Evolutionary conservation across 2,329 filamentous ascomycete genomes (phyloP), one percentile per base, ranked within the genome.

Genomic region (Fusarium luffae): DNA sequence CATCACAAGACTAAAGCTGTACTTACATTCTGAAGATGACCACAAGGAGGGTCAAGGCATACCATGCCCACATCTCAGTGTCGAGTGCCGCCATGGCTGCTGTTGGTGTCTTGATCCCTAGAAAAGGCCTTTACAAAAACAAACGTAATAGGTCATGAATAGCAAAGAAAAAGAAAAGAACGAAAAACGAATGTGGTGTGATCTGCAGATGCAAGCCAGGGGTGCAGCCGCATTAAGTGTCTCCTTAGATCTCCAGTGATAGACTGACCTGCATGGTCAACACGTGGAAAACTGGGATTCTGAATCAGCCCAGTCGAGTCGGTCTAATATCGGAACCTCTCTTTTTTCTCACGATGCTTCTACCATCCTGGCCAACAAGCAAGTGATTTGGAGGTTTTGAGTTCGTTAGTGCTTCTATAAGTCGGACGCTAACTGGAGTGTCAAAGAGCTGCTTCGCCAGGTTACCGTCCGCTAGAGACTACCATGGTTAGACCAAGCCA

Each of bases 61-160:
- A 85, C 81, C 82, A 81, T 30, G 74, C 77, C 82, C 82, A 84
- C 64, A 79, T 78, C 72, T 83, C 81, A 12, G 69, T 73, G 21
- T 71, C 54, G 30, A 79, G 71, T 8, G 74, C 67, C 48, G 74
- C 50, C 77, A 75, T 75, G 32, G 40, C 34, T 62, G 40, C 46
- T 21, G 23, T 2, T 12, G 5, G 4, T 14, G 14, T 16, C 13
- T 40, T 46, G 5, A 27, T 52, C 16, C 44, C 18, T 30, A 13
- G 23, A 16, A 28, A 43, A 48, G 58, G 25, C 28, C 9, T 54
- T 61, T 10, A 49, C 54, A 50, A 54, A 49, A 50, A 40, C 37
- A 51, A 65, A 11, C 46, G 48, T 5, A 32, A 55, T 19, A 21
- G 42, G 54, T 40, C 63, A 64, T 63, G 7, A 13, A 47, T 10